A percentile compares a stretch with the other conserved stretches of the same genome.
These are phyloP conservation scores for Phytophthora pseudosyringae DNA, from an alignment of 352 stramenopile species.

Conservation along the genomic window DNA sequence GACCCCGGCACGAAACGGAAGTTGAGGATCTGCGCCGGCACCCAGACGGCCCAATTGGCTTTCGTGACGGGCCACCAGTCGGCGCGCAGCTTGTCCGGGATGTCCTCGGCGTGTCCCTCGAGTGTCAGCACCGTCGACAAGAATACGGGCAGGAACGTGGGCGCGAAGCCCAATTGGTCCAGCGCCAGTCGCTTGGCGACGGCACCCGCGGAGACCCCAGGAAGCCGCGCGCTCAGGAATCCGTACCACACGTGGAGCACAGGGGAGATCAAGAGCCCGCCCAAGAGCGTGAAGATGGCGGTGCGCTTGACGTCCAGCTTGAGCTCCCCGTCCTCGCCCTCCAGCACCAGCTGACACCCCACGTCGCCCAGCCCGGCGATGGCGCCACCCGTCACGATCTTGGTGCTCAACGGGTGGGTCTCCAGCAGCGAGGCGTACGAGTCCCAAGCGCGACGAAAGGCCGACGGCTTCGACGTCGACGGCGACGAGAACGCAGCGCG, in stretches of 20 bases:
- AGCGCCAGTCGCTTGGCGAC: slow-evolving; percentile 73
- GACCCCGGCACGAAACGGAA: slow-evolving; percentile 78
- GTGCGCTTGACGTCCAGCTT: slow-evolving; percentile 56
- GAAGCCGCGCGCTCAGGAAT: slow-evolving; percentile 51
- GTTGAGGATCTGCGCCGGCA: slow-evolving; percentile 83
- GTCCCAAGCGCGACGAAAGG: slow-evolving; percentile 48
- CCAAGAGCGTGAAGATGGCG: slow-evolving; percentile 73
- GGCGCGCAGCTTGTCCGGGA: slow-evolving; percentile 65
- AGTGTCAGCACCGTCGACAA: slow-evolving; percentile 72
- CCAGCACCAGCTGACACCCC: slow-evolving; percentile 70
- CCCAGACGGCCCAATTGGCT: slow-evolving; percentile 85
- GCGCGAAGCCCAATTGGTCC: slow-evolving; percentile 83
- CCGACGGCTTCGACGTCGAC: slow-evolving; percentile 11
- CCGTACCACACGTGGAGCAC: slow-evolving; percentile 85
- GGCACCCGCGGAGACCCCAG: slow-evolving; percentile 41
- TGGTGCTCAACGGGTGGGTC: slow-evolving; percentile 65
- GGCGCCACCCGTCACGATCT: slow-evolving; percentile 61
- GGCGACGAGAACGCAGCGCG: slow-evolving; percentile 14
- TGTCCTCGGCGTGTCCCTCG: slow-evolving; percentile 54
- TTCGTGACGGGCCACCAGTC: slow-evolving; percentile 85
- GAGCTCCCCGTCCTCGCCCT: slow-evolving; percentile 14
- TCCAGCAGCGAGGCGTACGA: slow-evolving; percentile 64
- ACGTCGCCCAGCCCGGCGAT: slow-evolving; percentile 79
- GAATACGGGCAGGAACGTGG: slow-evolving; percentile 77
- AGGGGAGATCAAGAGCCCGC: slow-evolving; percentile 68